These are phyloP conservation scores for Dissophora globulifera DNA, from an alignment of 192 early-diverging fungal species.

Conservation along the genomic window DNA sequence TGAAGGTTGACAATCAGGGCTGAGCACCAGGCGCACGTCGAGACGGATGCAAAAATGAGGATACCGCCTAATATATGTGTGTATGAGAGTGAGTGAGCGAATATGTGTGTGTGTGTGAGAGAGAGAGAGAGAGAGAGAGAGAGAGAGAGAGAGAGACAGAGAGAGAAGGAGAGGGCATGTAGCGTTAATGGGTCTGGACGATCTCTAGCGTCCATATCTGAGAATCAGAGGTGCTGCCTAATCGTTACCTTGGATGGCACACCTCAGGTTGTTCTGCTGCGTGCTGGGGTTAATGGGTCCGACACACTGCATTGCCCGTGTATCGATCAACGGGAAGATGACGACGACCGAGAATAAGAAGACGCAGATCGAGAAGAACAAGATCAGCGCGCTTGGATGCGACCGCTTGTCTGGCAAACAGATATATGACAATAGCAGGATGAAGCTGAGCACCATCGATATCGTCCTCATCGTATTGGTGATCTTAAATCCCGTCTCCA, in stretches of 20 bases:
- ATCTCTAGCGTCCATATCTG: no score
- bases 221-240: no score
- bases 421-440: constrained; percentile 59
- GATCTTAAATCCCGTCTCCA: constrained; percentile 52
- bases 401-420: constrained; percentile 60
- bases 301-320: constrained; percentile 56
- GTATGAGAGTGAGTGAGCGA: no score
- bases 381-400: constrained; percentile 63
- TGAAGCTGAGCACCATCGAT: constrained; percentile 52
- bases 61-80: constrained; percentile 50
- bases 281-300: constrained; percentile 48
- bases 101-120: no score
- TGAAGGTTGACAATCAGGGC: constrained; percentile 60
- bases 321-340: constrained; percentile 58
- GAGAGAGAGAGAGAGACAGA: no score
- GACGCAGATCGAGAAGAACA: constrained; percentile 54
- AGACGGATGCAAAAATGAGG: constrained; percentile 58
- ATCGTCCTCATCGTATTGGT: constrained; percentile 59
- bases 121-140: no score
- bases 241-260: constrained; percentile 60
- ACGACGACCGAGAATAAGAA: constrained; percentile 61
- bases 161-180: no score
- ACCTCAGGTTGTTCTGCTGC: constrained; percentile 58
- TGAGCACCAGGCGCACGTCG: constrained; percentile 58
- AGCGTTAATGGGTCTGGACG: no score